Evolutionary conservation across 75 land plant genomes (phyloP).

Genomic region (Cupressus sempervirens): DNA sequence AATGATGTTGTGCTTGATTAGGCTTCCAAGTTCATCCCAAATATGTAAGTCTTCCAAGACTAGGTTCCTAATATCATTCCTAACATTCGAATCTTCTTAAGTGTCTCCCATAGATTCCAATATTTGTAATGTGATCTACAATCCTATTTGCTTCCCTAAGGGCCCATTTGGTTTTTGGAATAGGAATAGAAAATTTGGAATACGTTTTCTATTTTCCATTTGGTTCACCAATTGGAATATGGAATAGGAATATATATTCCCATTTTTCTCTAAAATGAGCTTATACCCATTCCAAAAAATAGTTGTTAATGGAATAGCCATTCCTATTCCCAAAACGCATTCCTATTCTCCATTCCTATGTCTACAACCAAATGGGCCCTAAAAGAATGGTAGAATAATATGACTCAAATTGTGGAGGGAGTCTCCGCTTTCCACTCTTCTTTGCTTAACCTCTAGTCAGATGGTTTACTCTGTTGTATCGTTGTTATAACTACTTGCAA

Average conservation of each 20-base stretch:
- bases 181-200: no score
- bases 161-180: no score
- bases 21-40: no score
- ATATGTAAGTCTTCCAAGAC: neutral
- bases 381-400: neutral
- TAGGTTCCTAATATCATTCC: neutral
- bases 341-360: no score
- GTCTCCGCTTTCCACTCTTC: neutral
- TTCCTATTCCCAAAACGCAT: no score
- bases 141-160: neutral
- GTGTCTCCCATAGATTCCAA: neutral
- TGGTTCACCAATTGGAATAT: no score
- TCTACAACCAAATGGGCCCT: no score
- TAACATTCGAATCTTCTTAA: neutral
- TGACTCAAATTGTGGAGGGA: neutral
- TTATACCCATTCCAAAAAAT: no score
- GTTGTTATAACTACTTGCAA: neutral
- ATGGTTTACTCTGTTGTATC: neutral
- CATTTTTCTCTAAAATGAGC: no score
- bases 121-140: neutral
- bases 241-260: no score
- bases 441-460: neutral
- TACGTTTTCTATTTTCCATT: no score
- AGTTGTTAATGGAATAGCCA: no score
- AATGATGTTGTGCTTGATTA: neutral